Conservation (phyloP, 1,139 yeast species). For the Diutina siamensis region DNA sequence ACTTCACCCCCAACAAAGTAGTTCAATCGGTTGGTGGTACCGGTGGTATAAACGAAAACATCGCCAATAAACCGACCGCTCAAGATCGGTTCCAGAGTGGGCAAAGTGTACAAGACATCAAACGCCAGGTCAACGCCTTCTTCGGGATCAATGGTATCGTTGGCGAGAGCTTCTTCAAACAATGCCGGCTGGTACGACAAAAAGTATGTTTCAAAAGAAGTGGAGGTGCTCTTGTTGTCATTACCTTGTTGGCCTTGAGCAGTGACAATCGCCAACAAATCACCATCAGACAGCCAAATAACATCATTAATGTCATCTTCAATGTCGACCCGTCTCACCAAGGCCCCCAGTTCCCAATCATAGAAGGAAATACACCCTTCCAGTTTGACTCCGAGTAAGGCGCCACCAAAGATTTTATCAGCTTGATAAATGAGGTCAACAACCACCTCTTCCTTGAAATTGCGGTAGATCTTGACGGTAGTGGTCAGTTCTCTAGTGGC, state of each 20-base stretch:
- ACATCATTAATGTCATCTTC: constrained; percentile 64
- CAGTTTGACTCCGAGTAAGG: constrained; percentile 69
- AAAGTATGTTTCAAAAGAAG: constrained; percentile 59
- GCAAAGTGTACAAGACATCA: constrained; percentile 72
- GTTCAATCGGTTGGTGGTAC: constrained; percentile 76
- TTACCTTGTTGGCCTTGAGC: constrained; percentile 21
- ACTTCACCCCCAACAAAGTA: constrained; percentile 92
- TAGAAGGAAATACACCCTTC: constrained; percentile 79
- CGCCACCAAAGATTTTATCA: constrained; percentile 78
- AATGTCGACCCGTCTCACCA: constrained; percentile 79
- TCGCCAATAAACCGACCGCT: constrained; percentile 97
- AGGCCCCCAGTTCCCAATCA: constrained; percentile 83
- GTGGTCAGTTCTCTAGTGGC: constrained; percentile 70
- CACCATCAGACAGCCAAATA: constrained; percentile 92
- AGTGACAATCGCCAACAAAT: constrained; percentile 67
- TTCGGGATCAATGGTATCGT: constrained; percentile 54
- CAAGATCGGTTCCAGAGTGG: constrained; percentile 57
- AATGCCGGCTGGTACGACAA: constrained; percentile 60
- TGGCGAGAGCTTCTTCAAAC: constrained; percentile 52
- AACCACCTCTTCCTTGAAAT: constrained; percentile 67
- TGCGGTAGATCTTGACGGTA: constrained; percentile 61
- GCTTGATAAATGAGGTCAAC: constrained; percentile 64
- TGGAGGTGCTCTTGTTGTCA: constrained; percentile 15
- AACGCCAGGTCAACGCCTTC: constrained; percentile 85
- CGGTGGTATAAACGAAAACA: constrained; percentile 79